Evolutionary conservation across 345 rosid species (phyloP), one percentile per base, ranked within the genome.

Genomic region (Eucalyptus albens): DNA sequence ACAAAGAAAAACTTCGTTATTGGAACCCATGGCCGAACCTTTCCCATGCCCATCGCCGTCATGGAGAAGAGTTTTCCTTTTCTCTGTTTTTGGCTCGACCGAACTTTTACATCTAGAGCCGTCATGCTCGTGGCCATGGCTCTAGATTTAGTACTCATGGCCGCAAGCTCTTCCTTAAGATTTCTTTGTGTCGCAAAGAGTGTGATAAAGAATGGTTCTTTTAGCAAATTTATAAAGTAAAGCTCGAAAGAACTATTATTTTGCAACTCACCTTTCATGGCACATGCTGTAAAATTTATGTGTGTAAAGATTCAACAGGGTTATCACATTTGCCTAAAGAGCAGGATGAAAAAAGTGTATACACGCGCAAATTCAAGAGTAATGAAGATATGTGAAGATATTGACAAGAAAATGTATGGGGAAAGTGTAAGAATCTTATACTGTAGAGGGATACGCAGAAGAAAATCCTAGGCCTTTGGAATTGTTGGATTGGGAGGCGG

Each of bases 1-100:
- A 24, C 62, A 56, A 4, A 10, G 62, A 56, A 56, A 24, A 56
- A 24, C 62, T 10, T 56, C 3, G 2, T 24, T 1, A 24, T 56
- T 24, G 29, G 3, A 24, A 56, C 62, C 24, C 6, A 0, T 24
- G 62, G 29, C 13, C 2, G 62, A 24, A 24, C 13, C 62, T 56
- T 1, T 24, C 0, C 62, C 62, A 0, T 56, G 62, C 1, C 62
- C 62, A 24, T 56, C 1, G 3, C 29, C 13, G 29, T 56, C 29
- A 1, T 24, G 62, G 62, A 24, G 0, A 19, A 21, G 4, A 6
- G 13, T 56, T 56, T 24, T 56, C 62, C 12, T 9, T 56, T 22
- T 56, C 27, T 56, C 6, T 24, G 62, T 56, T 56, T 56, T 56
- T 56, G 27, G 6, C 62, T 56, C 13, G 6, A 22, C 29, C 13